Evolutionary conservation across 2,329 filamentous ascomycete genomes (phyloP).

Genomic region (Penicillium sp.): DNA sequence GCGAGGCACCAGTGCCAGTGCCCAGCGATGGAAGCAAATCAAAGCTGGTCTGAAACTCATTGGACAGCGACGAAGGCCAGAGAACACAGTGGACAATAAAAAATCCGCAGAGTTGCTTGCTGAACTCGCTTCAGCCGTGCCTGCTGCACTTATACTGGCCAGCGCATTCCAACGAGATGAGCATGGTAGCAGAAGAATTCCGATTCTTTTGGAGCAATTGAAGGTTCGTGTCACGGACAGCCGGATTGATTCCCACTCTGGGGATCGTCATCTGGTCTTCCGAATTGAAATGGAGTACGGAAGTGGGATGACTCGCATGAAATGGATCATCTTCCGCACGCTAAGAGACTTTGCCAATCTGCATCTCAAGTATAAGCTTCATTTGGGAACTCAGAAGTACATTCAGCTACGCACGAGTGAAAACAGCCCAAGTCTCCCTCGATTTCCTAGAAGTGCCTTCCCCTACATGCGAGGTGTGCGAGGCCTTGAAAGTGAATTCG

Average conservation of each 20-base stretch:
- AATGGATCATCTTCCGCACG: slow-evolving; percentile 86
- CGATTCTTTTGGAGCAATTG: slow-evolving; percentile 89
- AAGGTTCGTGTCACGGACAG: slow-evolving; percentile 86
- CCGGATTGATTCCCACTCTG: slow-evolving; percentile 57
- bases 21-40: slow-evolving; percentile 86
- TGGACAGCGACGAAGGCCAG: slow-evolving; percentile 74
- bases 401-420: slow-evolving; percentile 68
- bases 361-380: slow-evolving; percentile 88
- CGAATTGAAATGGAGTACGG: slow-evolving; percentile 94
- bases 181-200: slow-evolving; percentile 90
- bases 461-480: slow-evolving; percentile 82
- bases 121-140: slow-evolving; percentile 86
- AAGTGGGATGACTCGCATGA: slow-evolving; percentile 92
- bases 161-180: slow-evolving; percentile 98
- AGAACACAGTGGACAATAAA: slow-evolving; percentile 81
- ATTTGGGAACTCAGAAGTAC: slow-evolving; percentile 79
- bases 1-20: slow-evolving; percentile 67
- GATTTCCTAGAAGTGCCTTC: slow-evolving; percentile 84
- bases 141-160: slow-evolving; percentile 88
- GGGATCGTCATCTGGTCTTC: slow-evolving; percentile 77
- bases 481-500: slow-evolving; percentile 76
- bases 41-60: slow-evolving; percentile 83
- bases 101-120: slow-evolving; percentile 97
- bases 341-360: slow-evolving; percentile 88
- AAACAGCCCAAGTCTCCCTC: slow-evolving; percentile 73